Evolutionary conservation across 1,139 yeast genomes (phyloP), one percentile per base, ranked within the genome.

Genomic region (Pneumocystis murina): DNA sequence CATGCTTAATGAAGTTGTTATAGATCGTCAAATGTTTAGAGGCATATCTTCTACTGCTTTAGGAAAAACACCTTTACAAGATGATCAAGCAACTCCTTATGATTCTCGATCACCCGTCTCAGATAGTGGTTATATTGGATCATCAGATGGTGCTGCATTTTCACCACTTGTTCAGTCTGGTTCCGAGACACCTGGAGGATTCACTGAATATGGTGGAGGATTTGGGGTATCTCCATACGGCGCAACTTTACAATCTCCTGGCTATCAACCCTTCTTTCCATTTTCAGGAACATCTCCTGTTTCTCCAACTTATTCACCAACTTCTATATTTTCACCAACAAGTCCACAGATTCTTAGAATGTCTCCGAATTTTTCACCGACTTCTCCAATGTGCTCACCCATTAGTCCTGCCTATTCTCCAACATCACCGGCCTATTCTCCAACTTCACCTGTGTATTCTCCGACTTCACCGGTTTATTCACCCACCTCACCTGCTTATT

Each of bases 131-230:
- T 88, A 85, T 70, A 82, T 82, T 70, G 94, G 86, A 72, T 90
- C 85, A 69, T 90, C 87, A 68, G 88, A 89, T 64, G 70, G 69
- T 62, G 78, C 77, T 2, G 71, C 75, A 38, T 94, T 94, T 79
- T 92, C 98, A 61, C 98, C 98, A 64, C 80, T 91, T 73, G 95
- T 86, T 65, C 89, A 91, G 64, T 86, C 96, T 28, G 94, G 95
- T 69, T 82, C 84, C 64, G 80, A 84, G 43, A 95, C 87, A 70
- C 87, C 84, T 62, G 78, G 84, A 62, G 98, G 98, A 68, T 96
- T 97, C 2, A 86, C 91, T 71, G 95, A 91, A 67, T 92, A 92
- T 72, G 86, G 86, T 62, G 80, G 80, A 59, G 41, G 43, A 24
- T 62, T 62, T 55, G 65, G 70, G 14, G 75, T 74, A 67, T 77